Evolutionary conservation across 1,284 basidiomycete species (phyloP), one percentile per base, ranked within the genome.

Genomic region (Moesziomyces sp.): DNA sequence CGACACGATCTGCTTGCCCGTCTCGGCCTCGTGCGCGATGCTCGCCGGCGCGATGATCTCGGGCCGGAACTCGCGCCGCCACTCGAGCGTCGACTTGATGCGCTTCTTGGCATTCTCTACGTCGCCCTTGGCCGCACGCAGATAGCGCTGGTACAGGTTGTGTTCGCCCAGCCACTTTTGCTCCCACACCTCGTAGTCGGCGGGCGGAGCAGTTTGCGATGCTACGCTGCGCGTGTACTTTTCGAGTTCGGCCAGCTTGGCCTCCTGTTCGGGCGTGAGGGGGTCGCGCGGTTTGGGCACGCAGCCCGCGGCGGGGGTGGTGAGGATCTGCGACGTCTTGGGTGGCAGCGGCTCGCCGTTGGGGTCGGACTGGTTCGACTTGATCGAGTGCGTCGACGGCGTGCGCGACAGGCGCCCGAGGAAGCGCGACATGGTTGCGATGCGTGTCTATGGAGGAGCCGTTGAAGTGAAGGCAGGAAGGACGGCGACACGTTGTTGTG

Each of bases 1-100:
- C n/a, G 59, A 59, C 34, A 83, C 58, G 28, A 83, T 51, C 48
- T 79, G 79, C 51, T 84, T 84, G 34, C 82, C 82, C 0, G 80
- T 79, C 40, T 77, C 72, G 16, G 65, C 80, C 48, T 84, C 82
- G 11, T 54, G 49, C 1, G 76, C 58, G 6, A 84, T 74, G 26
- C 73, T 69, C 28, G 63, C 67, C 3, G 82, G 82, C 1, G 77
- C 30, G 64, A 84, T 83, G 46, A 81, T 40, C 35, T 84, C 82
- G 3, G 82, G 82, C 44, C 68, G 60, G 59, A 75, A 83, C 9
- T 70, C 60, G 26, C 82, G 71, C 13, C 82, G 68, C 82, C 82
- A 84, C 19, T 77, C 63, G 26, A 84, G 65, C 18, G 81, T 83
- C 28, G 74, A 72, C 42, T 63, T 60, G 60, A 79, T 71, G 19